phyloP scores from a whole-genome alignment of 495 filamentous ascomycete genomes.

The Geoglossum glabrum region DNA sequence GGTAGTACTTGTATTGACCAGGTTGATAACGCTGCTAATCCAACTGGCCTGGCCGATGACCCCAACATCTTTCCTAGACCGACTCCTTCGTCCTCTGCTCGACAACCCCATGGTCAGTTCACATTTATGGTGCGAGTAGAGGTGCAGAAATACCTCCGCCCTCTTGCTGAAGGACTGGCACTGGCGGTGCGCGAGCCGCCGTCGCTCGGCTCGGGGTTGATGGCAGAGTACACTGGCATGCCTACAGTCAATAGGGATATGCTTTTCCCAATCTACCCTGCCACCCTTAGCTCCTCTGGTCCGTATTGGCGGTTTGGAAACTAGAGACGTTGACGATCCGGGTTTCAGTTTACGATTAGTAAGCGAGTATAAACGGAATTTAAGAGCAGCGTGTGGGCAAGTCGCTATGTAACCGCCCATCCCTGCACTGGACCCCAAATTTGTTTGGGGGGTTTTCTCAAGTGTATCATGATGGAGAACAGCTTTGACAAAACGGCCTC shows the following conservation, averaged over 20 bases:
- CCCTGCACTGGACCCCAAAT: not conserved
- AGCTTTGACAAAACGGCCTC: not conserved
- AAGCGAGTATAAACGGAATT: too few relatives aligned
- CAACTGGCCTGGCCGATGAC: slow-evolving; percentile 60
- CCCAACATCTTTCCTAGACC: slow-evolving; percentile 30
- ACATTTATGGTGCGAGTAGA: not conserved
- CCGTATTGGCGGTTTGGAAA: not conserved
- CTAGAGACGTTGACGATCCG: not conserved
- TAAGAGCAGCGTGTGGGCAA: not conserved
- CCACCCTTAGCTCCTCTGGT: not conserved
- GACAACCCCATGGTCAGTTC: not conserved
- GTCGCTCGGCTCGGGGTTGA: slow-evolving; percentile 16
- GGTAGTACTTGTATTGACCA: slow-evolving; percentile 73
- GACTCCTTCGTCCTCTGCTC: slow-evolving; percentile 6
- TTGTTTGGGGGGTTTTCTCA: not conserved
- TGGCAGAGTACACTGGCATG: slow-evolving; percentile 22
- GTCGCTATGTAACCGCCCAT: not conserved
- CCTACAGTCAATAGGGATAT: not conserved
- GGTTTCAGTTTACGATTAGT: not conserved
- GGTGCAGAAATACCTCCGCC: slow-evolving; percentile 13
- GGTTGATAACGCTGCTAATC: slow-evolving; percentile 80
- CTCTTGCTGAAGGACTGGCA: slow-evolving; percentile 16
- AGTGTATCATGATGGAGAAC: not conserved
- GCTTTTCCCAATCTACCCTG: not conserved
- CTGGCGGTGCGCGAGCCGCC: slow-evolving; percentile 19